Evolutionary conservation across 352 stramenopile species (phyloP), one percentile per base, ranked within the genome.

Genomic region (Globisporangium barbulae): DNA sequence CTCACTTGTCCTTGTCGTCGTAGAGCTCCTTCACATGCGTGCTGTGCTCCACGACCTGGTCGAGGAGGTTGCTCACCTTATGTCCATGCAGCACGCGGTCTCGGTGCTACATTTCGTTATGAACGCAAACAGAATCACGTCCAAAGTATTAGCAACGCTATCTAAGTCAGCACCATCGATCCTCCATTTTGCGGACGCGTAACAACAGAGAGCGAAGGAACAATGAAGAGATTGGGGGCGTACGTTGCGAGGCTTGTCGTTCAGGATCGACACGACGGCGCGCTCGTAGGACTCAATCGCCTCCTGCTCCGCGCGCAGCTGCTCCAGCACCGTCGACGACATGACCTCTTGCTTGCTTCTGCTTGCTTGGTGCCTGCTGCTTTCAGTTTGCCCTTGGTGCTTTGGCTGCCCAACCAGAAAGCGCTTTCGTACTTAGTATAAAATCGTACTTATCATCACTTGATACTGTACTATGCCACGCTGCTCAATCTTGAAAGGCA

Each of bases 291-390:
- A 74, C 73, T 96, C 88, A 45, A 94, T 80, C 66, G 89, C 81
- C 69, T 96, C 88, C 59, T 93, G 85, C 42, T 85, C 83, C 8
- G 83, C 73, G 49, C 88, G 83, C 39, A 93, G 79, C 63, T 93
- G 85, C 76, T 96, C 88, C 63, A 96, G 65, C 60, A 91, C 81
- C 21, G 86, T 92, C 41, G 85, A 94, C 77, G 88, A 91, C 88
- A 96, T 96, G n/a, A 33, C 42, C 35, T 21, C 33, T 31, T 12
- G n/a, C 52, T 44, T 42, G 6, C 13, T 31, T 47, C 15, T 45
- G 9, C 9, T 45, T 12, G 35, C 35, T 22, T 48, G 2, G 15
- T 30, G 30, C 1, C 33, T 49, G 31, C 21, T 45, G 35, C 35
- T 52, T 31, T 53, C n/a, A 41, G 35, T 37, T 62, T 54, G 39